Evolutionary conservation across 108 stramenopile species (phyloP).

Genomic region (Cyclotella choctawhatcheeana): DNA sequence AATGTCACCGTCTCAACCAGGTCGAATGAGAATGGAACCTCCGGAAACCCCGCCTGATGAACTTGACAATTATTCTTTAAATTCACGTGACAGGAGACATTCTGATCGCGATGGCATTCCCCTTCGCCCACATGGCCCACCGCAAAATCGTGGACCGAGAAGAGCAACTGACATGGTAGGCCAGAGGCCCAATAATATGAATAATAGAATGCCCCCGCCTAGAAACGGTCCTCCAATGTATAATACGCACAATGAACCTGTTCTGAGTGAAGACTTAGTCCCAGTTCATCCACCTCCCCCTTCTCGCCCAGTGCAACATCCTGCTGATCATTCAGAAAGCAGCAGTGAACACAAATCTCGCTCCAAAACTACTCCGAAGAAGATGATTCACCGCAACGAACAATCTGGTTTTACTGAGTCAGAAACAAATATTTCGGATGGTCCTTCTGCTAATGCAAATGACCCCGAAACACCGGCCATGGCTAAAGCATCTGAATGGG

Average conservation of each 20-base stretch:
- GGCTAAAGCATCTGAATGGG: constrained; percentile 21
- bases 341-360: background rate
- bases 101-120: background rate
- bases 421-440: constrained; percentile 1
- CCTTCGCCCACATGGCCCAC: background rate
- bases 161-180: background rate
- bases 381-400: background rate
- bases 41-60: constrained; percentile 16
- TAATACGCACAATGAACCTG: background rate
- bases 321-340: background rate
- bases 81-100: constrained; percentile 7
- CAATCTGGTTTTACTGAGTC: constrained; percentile 6
- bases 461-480: constrained; percentile 2
- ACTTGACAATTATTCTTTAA: constrained; percentile 4
- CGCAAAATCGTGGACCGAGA: background rate
- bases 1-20: background rate
- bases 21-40: constrained; percentile 19
- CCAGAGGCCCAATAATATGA: background rate
- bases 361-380: background rate
- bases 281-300: too few species aligned
- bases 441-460: constrained; percentile 5
- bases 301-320: background rate
- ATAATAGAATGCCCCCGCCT: background rate
- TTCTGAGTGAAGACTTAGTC: too few species aligned
- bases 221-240: background rate